Percentiles rank a stretch among this genome's conserved stretches.
phyloP scores from a whole-genome alignment of 495 filamentous ascomycete species.

The Neurospora sp. region DNA sequence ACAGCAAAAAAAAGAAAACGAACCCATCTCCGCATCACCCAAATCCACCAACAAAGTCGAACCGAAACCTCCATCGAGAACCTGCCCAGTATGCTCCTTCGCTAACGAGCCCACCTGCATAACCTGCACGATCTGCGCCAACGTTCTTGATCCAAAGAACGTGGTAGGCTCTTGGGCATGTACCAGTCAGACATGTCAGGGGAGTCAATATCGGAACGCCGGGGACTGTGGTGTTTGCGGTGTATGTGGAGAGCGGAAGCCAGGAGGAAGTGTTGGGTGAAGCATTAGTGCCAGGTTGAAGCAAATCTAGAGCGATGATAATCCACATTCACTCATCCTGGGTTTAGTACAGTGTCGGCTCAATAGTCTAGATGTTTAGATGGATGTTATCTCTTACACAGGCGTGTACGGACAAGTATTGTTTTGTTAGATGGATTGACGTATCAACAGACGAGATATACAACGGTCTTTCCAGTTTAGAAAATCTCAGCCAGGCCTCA shows the following conservation, averaged over 20 bases:
- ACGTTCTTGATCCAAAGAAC: slow-evolving; percentile 47
- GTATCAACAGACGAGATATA: too few relatives aligned
- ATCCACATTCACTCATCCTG: too few relatives aligned
- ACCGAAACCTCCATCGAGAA: neutral
- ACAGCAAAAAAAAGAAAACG: neutral
- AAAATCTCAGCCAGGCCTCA: too few relatives aligned
- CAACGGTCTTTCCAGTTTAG: too few relatives aligned
- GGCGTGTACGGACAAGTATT: too few relatives aligned
- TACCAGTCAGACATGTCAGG: slow-evolving; percentile 39
- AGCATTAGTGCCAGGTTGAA: neutral
- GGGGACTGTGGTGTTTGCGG: slow-evolving; percentile 57
- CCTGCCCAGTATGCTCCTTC: slow-evolving; percentile 56
- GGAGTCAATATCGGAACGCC: slow-evolving; percentile 50
- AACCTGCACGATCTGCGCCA: slow-evolving; percentile 54
- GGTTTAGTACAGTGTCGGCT: too few relatives aligned
- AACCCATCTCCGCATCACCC: neutral
- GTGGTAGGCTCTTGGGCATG: slow-evolving; percentile 52
- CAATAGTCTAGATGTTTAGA: too few relatives aligned
- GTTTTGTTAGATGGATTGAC: too few relatives aligned
- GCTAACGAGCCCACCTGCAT: slow-evolving; percentile 38
- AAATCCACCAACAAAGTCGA: neutral
- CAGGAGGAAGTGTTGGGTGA: neutral
- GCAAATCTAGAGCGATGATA: too few relatives aligned
- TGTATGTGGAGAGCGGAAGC: slow-evolving; percentile 45
- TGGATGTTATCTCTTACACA: too few relatives aligned